These are phyloP conservation scores for Orbilia brochopaga DNA, from an alignment of 2,329 filamentous ascomycete species.

Conservation along the genomic window DNA sequence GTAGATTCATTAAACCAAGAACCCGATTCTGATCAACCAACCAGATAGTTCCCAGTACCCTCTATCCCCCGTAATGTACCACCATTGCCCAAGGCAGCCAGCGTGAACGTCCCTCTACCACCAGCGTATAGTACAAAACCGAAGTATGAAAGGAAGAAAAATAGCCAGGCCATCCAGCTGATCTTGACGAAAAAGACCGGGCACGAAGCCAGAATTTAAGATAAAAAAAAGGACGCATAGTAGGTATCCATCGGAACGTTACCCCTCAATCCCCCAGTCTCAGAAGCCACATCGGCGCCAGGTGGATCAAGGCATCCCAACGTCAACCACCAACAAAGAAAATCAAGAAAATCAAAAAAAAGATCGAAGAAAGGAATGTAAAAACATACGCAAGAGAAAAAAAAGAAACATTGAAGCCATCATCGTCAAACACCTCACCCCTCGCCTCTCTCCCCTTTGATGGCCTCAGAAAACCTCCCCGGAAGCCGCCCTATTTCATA, in stretches of 20 bases:
- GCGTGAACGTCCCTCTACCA: no score
- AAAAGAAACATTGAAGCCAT: slow-evolving; percentile 45
- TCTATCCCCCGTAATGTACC: no score
- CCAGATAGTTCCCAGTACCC: no score
- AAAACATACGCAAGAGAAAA: slow-evolving; percentile 10
- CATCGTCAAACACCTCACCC: slow-evolving; percentile 25
- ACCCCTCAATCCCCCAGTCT: slow-evolving; percentile 35
- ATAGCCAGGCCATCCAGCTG: no score
- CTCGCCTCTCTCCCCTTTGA: slow-evolving; percentile 50
- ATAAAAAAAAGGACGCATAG: no score
- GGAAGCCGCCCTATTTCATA: slow-evolving; percentile 55
- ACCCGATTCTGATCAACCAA: no score
- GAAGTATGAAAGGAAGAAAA: no score
- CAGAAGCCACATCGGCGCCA: slow-evolving; percentile 51
- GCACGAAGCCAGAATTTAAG: background rate
- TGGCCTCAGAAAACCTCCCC: slow-evolving; percentile 50
- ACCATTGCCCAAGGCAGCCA: no score
- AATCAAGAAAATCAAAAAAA: slow-evolving; percentile 21
- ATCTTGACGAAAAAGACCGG: no score
- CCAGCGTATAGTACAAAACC: no score
- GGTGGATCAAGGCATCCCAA: slow-evolving; percentile 19
- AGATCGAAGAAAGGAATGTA: slow-evolving; percentile 34
- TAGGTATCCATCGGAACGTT: background rate
- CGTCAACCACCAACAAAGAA: background rate
- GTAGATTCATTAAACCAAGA: no score